Evolutionary conservation across 202 grass and related monocot species (phyloP), one percentile per base, ranked within the genome.

Genomic region (Carex arenaria): DNA sequence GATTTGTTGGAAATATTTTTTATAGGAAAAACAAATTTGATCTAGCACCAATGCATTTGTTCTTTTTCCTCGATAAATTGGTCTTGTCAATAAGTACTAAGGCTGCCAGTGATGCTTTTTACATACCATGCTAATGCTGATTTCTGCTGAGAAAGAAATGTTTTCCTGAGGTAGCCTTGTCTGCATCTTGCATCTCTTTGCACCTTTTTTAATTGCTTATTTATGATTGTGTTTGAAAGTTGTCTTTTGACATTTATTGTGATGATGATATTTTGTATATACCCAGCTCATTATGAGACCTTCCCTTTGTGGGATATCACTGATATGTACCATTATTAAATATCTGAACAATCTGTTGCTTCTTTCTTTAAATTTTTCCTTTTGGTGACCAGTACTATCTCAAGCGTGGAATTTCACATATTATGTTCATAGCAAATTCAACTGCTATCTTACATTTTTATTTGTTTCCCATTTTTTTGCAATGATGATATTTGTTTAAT

Each of bases 271-370:
- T 85, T 85, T 89, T 40, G 89, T 75, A 52, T 53, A 85, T 91
- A 94, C 93, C 90, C 89, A 93, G 93, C 89, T 96, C 90, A 95
- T 93, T 96, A 93, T 91, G 91, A 97, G 56, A 88, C 85, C 62
- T 59, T 87, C 78, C 87, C 89, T 88, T 47, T 88, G 89, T 92
- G 88, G 91, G 89, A 52, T 66, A 86, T 89, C 63, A 19, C 74
- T 70, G 78, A 91, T 90, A 85, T 93, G 65, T 72, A 82, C 59
- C 71, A 80, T 51, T 85, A 85, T 85, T 49, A 89, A 84, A 65
- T 85, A 89, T 96, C 87, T 91, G 91, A 96, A 81, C 85, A 81
- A 42, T 79, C 13, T 49, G 45, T 49, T 49, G 10, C 2, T 12
- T 85, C 30, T 77, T 64, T 43, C 32, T 60, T 13, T 3, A 30